Conservation (phyloP, 148 eudicot species). For the Mesembryanthemum crystallinum region DNA sequence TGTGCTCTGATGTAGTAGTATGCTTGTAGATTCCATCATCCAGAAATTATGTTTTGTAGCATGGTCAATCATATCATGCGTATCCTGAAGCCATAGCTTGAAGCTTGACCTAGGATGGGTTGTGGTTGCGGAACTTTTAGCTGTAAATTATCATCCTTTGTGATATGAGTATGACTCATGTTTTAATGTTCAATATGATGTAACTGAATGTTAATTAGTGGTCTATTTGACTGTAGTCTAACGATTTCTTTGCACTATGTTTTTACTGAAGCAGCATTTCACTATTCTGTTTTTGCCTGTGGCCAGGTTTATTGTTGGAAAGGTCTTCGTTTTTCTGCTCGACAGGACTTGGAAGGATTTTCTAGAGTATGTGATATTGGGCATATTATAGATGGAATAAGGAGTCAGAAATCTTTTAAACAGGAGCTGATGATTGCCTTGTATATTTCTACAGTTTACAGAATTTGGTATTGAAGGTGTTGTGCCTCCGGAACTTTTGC, state of each 20-base stretch:
- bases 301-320: slow-evolving; percentile 97
- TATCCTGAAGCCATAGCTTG: not conserved
- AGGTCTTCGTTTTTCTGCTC: slow-evolving; percentile 91
- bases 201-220: not conserved
- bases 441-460: slow-evolving; percentile 55
- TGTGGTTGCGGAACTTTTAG: not conserved
- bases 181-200: not conserved
- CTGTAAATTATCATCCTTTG: not conserved
- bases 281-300: not conserved
- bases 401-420: not conserved
- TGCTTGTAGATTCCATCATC: not conserved
- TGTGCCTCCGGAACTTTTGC: slow-evolving; percentile 82
- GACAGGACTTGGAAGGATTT: slow-evolving; percentile 95
- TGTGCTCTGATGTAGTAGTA: not conserved
- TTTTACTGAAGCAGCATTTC: not conserved
- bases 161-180: no score
- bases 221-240: not conserved
- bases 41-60: not conserved
- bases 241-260: not conserved
- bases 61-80: not conserved
- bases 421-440: not conserved
- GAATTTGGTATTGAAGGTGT: slow-evolving; percentile 97
- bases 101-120: not conserved
- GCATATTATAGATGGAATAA: not conserved
- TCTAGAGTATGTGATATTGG: slow-evolving; percentile 57